Conservation (phyloP, 139 green algal genomes). For the Chlamydomonas sp. region DNA sequence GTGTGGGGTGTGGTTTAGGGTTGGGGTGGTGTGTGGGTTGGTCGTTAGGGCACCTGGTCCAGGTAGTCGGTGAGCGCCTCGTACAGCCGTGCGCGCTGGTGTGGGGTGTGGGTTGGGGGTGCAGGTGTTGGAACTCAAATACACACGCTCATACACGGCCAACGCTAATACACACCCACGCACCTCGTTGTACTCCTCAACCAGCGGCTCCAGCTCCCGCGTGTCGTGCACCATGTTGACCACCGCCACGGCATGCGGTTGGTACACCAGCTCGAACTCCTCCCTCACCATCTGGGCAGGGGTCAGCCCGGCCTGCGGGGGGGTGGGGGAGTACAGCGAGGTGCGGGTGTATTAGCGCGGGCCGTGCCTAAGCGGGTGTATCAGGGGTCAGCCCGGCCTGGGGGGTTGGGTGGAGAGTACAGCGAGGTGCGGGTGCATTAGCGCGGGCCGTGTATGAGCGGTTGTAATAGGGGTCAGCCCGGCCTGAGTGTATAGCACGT, state of each 20-base stretch:
- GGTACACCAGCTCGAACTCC: constrained; percentile 5
- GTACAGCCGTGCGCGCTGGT: neutral
- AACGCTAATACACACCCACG: neutral
- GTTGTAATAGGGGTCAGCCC: no score
- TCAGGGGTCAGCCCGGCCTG: no score
- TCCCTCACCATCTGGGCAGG: neutral
- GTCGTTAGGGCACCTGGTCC: neutral
- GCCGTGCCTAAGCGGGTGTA: no score
- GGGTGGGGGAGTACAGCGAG: no score
- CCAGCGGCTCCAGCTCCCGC: neutral
- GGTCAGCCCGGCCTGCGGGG: neutral
- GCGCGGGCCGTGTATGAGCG: no score
- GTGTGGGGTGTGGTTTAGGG: neutral
- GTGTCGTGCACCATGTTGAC: constrained; percentile 1
- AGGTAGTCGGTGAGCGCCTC: neutral
- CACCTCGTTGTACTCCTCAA: neutral
- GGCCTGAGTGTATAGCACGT: no score
- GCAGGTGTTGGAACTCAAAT: neutral
- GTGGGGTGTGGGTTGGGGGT: neutral
- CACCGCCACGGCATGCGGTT: neutral
- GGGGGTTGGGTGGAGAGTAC: no score
- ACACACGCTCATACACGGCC: no score
- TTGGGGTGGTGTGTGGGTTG: neutral
- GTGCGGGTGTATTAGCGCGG: no score
- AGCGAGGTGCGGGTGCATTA: no score